These are phyloP conservation scores for Eragrostis nindensis DNA, from an alignment of 176 grass and related monocot species.

Conservation along the genomic window DNA sequence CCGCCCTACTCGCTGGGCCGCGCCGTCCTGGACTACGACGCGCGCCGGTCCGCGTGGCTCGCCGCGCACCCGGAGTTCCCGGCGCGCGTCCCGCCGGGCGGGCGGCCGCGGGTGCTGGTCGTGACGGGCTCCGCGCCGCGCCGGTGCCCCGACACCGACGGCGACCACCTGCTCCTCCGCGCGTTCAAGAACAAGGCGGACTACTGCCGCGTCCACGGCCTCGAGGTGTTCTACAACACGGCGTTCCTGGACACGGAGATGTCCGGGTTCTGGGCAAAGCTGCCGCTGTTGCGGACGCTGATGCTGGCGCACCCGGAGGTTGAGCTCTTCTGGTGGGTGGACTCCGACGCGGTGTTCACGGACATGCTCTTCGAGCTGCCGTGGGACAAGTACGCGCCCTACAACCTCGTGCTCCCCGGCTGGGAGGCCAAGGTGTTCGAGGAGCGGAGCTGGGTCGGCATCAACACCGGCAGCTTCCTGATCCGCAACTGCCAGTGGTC, in stretches of 20 bases:
- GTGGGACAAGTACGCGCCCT: conserved; percentile 55
- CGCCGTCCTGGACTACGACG: conserved; percentile 75
- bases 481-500: conserved; percentile 97
- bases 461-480: conserved; percentile 92
- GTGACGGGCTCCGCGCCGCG: conserved; percentile 76
- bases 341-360: conserved; percentile 86
- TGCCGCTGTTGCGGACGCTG: conserved; percentile 86
- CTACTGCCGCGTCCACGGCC: conserved; percentile 85
- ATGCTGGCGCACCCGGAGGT: conserved; percentile 88
- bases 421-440: conserved; percentile 77
- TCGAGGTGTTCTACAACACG: conserved; percentile 90
- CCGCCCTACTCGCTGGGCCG: conserved; percentile 72
- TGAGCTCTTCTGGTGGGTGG: conserved; percentile 96
- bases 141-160: conserved; percentile 68
- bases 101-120: conserved; percentile 73
- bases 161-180: conserved; percentile 79
- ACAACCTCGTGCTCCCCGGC: conserved; percentile 91
- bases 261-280: conserved; percentile 90
- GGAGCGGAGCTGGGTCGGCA: conserved; percentile 71
- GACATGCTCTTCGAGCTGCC: conserved; percentile 89
- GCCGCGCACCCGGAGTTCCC: conserved; percentile 61
- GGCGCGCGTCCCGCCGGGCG: not conserved
- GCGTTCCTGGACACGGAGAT: conserved; percentile 88
- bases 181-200: conserved; percentile 94
- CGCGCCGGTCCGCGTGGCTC: conserved; percentile 68